Percentiles rank a stretch among this genome's conserved stretches.
Evolutionary conservation across 2,329 filamentous ascomycete species (phyloP).

Genomic region (Fusarium fujikuroi): DNA sequence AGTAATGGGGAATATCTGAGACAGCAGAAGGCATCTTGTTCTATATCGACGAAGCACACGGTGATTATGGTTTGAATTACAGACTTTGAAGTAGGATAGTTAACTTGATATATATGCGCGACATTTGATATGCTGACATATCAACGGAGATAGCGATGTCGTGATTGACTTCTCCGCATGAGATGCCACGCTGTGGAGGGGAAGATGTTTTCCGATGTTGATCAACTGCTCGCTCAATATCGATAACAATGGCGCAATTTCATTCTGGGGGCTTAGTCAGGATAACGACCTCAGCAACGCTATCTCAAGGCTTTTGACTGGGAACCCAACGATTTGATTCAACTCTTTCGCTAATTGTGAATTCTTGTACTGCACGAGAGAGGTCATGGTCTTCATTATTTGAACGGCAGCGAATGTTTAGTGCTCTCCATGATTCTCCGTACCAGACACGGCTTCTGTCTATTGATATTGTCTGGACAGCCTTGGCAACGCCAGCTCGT

Average conservation of each 20-base stretch:
- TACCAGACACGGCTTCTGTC: rapidly evolving
- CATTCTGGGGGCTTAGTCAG: not conserved
- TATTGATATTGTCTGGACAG: too few species aligned
- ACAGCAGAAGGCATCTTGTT: not conserved
- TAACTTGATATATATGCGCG: not conserved
- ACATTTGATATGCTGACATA: not conserved
- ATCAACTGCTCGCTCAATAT: not conserved
- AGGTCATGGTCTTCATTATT: too few species aligned
- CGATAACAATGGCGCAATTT: not conserved
- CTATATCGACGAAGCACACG: too few species aligned
- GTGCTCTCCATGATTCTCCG: rapidly evolving
- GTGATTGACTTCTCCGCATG: not conserved
- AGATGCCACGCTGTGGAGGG: not conserved
- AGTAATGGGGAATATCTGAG: conserved; percentile 39
- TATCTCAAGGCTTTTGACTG: not conserved
- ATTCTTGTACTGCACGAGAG: rapidly evolving
- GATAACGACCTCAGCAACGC: not conserved
- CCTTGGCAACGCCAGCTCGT: too few species aligned
- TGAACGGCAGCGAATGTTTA: rapidly evolving
- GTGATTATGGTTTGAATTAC: too few species aligned
- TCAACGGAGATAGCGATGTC: not conserved
- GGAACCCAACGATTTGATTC: not conserved
- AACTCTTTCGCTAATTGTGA: rapidly evolving
- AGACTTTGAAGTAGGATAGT: not conserved
- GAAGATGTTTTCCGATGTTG: not conserved